These are phyloP conservation scores for Plantago ovata DNA, from an alignment of 257 asterid genomes.

Conservation along the genomic window DNA sequence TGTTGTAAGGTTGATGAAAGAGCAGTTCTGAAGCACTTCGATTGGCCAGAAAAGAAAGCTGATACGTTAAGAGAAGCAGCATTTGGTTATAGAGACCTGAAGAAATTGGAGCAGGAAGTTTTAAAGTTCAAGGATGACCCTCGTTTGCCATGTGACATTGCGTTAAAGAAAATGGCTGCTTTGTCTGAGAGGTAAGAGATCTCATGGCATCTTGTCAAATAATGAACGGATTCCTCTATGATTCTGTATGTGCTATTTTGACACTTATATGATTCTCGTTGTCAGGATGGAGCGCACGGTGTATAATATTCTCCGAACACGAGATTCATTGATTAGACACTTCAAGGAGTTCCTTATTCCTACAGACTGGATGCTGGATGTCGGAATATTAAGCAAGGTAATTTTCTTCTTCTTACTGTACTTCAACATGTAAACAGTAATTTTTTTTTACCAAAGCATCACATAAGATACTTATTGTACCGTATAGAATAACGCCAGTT, in stretches of 20 bases:
- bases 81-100: conserved; percentile 75
- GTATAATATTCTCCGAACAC: conserved; percentile 61
- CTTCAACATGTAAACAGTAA: not conserved
- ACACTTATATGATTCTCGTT: conserved; percentile 6
- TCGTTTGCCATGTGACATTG: conserved; percentile 61
- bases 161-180: conserved; percentile 69
- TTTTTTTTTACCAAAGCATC: no score
- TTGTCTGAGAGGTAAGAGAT: conserved; percentile 72
- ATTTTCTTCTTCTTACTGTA: not conserved
- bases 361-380: conserved; percentile 81
- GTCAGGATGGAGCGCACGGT: conserved; percentile 79
- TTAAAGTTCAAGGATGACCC: conserved; percentile 57
- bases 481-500: no score
- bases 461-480: no score
- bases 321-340: conserved; percentile 65
- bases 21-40: conserved; percentile 92
- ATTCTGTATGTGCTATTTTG: not conserved
- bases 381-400: conserved; percentile 83
- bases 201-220: not conserved
- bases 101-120: conserved; percentile 70
- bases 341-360: conserved; percentile 83
- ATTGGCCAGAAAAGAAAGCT: conserved; percentile 95
- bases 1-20: conserved; percentile 76
- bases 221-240: conserved; percentile 2
- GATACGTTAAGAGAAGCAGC: conserved; percentile 89